These are phyloP conservation scores for Vigna reflexopilosa DNA, from an alignment of 306 rosid species.

Conservation along the genomic window DNA sequence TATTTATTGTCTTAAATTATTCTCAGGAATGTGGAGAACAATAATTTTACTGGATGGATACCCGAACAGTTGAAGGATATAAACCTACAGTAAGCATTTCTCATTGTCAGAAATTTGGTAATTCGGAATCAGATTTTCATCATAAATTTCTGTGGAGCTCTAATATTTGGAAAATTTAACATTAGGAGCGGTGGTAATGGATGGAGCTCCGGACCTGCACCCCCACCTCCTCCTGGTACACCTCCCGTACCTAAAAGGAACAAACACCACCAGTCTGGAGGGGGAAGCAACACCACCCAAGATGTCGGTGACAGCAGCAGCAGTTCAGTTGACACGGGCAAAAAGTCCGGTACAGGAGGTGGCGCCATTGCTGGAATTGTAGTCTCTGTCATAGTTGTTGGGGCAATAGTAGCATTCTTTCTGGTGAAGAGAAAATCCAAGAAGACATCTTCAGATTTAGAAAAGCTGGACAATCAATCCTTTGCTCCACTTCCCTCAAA, in stretches of 20 bases:
- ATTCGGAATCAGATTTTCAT: constrained; percentile 29
- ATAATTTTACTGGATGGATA: constrained; percentile 89
- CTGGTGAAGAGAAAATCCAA: constrained; percentile 76
- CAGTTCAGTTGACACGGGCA: constrained; percentile 50
- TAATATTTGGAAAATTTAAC: constrained; percentile 42
- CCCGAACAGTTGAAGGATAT: constrained; percentile 76
- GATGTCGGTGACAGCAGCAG: constrained; percentile 39
- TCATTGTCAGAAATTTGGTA: constrained; percentile 36
- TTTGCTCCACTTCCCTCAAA: constrained; percentile 66
- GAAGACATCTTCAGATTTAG: constrained; percentile 71
- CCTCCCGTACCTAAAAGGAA: constrained; percentile 60
- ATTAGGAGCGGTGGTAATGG: constrained; percentile 74
- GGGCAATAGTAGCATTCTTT: constrained; percentile 75
- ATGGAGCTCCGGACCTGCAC: constrained; percentile 92
- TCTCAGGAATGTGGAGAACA: constrained; percentile 88
- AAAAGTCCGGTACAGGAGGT: constrained; percentile 78
- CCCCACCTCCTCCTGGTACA: constrained; percentile 92
- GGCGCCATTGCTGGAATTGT: constrained; percentile 90
- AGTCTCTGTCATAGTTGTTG: constrained; percentile 73
- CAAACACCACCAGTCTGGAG: constrained; percentile 61
- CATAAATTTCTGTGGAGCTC: constrained; percentile 39
- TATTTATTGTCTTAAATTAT: constrained; percentile 42
- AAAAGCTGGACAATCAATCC: constrained; percentile 69
- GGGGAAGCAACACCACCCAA: constrained; percentile 53
- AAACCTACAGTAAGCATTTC: constrained; percentile 70